Conservation (phyloP, 2,329 filamentous ascomycete species). For the Fusarium compactum region DNA sequence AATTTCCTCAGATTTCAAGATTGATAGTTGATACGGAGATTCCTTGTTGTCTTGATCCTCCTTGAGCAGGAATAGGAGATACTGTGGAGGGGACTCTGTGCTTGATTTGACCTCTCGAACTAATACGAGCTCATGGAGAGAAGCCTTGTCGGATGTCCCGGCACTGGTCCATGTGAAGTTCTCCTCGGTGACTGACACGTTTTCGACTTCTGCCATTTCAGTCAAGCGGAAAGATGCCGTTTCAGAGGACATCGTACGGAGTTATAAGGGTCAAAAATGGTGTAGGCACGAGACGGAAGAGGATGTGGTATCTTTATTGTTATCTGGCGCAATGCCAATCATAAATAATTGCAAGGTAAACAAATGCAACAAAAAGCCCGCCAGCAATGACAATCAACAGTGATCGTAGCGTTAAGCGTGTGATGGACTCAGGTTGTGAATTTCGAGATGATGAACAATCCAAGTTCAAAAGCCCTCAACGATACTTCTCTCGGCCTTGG, state of each 20-base stretch:
- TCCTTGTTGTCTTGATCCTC: conserved; percentile 49
- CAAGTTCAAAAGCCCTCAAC: conserved; percentile 25
- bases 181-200: conserved; percentile 41
- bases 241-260: conserved; percentile 22
- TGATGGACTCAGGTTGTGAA: background rate
- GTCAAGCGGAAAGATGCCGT: background rate
- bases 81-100: conserved; percentile 7
- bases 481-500: conserved; percentile 27
- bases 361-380: background rate
- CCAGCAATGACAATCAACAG: background rate
- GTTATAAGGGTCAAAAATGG: background rate
- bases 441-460: conserved; percentile 15
- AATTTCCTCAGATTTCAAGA: conserved; percentile 48
- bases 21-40: conserved; percentile 46
- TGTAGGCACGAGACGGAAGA: background rate
- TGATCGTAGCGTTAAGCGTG: background rate
- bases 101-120: conserved; percentile 27
- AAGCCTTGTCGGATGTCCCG: conserved; percentile 26
- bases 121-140: conserved; percentile 49
- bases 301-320: conserved; percentile 29
- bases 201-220: conserved; percentile 18
- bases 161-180: conserved; percentile 47
- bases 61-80: conserved; percentile 56
- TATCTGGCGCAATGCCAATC: conserved; percentile 27
- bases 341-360: conserved; percentile 8